Conservation (phyloP, 2,329 filamentous ascomycete genomes). For the Fusarium torreyae region DNA sequence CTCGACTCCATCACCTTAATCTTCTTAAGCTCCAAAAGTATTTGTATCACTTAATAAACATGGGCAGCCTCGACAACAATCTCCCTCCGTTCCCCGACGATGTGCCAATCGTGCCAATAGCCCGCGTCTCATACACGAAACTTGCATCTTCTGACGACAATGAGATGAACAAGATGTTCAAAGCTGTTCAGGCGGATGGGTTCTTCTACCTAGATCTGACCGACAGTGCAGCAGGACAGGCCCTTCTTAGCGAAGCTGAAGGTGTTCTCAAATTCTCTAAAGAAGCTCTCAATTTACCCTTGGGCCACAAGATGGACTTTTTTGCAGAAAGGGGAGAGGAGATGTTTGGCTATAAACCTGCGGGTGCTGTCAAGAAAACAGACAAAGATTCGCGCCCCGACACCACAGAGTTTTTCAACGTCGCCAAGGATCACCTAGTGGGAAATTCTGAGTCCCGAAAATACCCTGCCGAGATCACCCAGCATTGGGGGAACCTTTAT, state of each 20-base stretch:
- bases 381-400: not conserved
- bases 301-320: not conserved
- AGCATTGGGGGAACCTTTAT: rapidly evolving
- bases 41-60: not conserved
- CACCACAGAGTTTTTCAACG: not conserved
- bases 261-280: not conserved
- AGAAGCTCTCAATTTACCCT: not conserved
- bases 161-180: not conserved
- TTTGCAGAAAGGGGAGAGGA: not conserved
- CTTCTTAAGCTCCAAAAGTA: no score
- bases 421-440: conserved; percentile 3
- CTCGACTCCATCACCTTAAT: no score
- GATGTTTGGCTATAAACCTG: not conserved
- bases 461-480: not conserved
- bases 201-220: conserved; percentile 2
- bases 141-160: not conserved
- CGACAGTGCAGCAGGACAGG: rapidly evolving
- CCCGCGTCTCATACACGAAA: not conserved
- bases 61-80: not conserved
- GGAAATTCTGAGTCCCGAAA: rapidly evolving
- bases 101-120: not conserved
- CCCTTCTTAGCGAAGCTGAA: not conserved
- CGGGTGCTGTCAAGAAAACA: not conserved
- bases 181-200: not conserved
- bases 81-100: not conserved